phyloP scores from a whole-genome alignment of 805 yeast genomes.

The Cyberlindnera lachancei region DNA sequence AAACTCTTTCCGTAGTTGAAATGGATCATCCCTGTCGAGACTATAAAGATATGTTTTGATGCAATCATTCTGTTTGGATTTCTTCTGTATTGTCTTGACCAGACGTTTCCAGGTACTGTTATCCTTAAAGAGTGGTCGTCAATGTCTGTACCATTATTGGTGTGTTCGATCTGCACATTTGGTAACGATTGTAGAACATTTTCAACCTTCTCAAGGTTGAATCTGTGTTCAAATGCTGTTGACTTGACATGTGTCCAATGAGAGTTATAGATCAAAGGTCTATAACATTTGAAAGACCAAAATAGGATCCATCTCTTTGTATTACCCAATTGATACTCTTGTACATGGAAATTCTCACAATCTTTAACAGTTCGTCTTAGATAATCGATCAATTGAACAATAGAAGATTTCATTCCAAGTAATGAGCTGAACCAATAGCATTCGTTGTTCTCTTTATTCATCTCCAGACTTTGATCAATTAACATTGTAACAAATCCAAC shows the following conservation, averaged over 20 bases:
- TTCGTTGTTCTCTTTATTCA: conserved; percentile 1
- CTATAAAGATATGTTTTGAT: conserved; percentile 7
- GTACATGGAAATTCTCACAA: conserved; percentile 12
- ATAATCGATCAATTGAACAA: conserved; percentile 4
- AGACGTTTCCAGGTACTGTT: conserved; percentile 14
- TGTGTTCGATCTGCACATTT: too few relatives aligned
- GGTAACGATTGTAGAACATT: too few relatives aligned
- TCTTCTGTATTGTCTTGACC: conserved; percentile 22
- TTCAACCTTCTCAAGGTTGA: conserved; percentile 6
- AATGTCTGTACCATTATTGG: too few relatives aligned
- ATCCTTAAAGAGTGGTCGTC: too few relatives aligned
- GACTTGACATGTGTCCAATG: conserved; percentile 1
- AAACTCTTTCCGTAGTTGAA: conserved; percentile 13
- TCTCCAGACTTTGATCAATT: conserved; percentile 26
- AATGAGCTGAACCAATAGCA: conserved; percentile 41
- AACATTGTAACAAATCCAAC: conserved; percentile 29
- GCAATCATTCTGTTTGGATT: conserved; percentile 3
- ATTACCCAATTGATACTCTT: conserved; percentile 16
- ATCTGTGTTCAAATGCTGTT: conserved; percentile 12
- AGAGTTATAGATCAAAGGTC: conserved; percentile 1
- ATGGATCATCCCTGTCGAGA: conserved; percentile 8
- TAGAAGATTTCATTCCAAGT: conserved; percentile 24
- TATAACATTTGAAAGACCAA: conserved; percentile 14
- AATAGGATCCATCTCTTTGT: conserved; percentile 22
- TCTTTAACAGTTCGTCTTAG: conserved; percentile 2